Conservation (phyloP, 495 filamentous ascomycete species). For the Penicillium paradoxum region DNA sequence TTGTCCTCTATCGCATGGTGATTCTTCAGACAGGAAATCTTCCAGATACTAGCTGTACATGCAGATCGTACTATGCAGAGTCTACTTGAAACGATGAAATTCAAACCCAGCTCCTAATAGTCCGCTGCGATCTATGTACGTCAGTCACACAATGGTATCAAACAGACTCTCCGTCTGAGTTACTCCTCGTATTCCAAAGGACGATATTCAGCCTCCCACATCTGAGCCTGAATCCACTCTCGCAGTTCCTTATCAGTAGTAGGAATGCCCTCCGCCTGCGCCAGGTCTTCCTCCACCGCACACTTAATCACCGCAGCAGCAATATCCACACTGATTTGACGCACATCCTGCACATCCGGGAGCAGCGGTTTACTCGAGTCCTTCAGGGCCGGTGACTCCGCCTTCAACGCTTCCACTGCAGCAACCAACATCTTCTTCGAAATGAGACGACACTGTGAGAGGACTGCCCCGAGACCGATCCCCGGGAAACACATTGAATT, state of each 20-base stretch:
- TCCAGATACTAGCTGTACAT: not conserved
- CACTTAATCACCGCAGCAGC: constrained; percentile 73
- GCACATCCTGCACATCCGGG: constrained; percentile 71
- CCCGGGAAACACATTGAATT: constrained; percentile 85
- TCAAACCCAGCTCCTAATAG: too few relatives aligned
- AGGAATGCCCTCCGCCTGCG: constrained; percentile 44
- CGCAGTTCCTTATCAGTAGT: constrained; percentile 52
- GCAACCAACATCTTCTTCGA: constrained; percentile 79
- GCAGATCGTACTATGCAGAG: too few relatives aligned
- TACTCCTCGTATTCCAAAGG: constrained; percentile 38
- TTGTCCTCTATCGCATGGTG: not conserved
- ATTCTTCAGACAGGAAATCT: not conserved
- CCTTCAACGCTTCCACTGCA: constrained; percentile 67
- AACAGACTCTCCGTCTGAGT: too few relatives aligned
- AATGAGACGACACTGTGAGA: constrained; percentile 56
- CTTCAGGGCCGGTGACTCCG: constrained; percentile 62
- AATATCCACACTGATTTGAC: constrained; percentile 71
- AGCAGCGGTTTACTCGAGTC: constrained; percentile 56
- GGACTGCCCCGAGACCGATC: constrained; percentile 75
- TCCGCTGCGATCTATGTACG: too few relatives aligned
- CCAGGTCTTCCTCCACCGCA: constrained; percentile 64
- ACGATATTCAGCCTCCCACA: constrained; percentile 80
- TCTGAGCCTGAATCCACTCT: constrained; percentile 82
- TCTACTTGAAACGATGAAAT: too few relatives aligned
- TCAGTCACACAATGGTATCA: too few relatives aligned